A percentile compares a stretch with the other conserved stretches of the same genome.
Conservation (phyloP, 441 rosid species). For the Macaranga tanarius region DNA sequence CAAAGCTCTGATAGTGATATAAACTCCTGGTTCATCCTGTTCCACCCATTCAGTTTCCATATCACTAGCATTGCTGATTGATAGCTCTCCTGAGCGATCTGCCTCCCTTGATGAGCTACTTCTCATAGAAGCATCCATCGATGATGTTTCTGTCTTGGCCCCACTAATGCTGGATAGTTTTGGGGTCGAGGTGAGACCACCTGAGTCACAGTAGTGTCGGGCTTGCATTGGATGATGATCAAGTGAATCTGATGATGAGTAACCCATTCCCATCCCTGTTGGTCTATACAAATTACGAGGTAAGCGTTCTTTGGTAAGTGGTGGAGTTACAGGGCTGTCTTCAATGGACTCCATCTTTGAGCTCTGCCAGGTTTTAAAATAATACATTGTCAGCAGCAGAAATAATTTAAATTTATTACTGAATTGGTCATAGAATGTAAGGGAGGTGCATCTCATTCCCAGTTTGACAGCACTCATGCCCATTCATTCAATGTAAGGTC, state of each 20-base stretch:
- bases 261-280: constrained; percentile 57
- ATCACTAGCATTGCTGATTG: constrained; percentile 92
- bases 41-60: constrained; percentile 92
- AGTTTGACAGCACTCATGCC: background rate
- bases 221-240: constrained; percentile 68
- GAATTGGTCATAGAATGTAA: background rate
- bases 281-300: constrained; percentile 82
- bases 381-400: constrained; percentile 10
- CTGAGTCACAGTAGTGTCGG: constrained; percentile 65
- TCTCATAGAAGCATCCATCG: constrained; percentile 88
- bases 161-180: constrained; percentile 86
- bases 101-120: constrained; percentile 96
- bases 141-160: constrained; percentile 86
- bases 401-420: background rate
- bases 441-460: background rate
- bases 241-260: constrained; percentile 89
- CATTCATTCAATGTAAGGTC: background rate
- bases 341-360: constrained; percentile 74
- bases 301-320: constrained; percentile 66
- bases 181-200: constrained; percentile 70
- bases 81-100: constrained; percentile 84
- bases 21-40: constrained; percentile 96
- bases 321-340: constrained; percentile 88
- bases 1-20: constrained; percentile 82
- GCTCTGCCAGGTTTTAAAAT: constrained; percentile 39